Percentiles rank a stretch among this genome's conserved stretches.
Evolutionary conservation across 306 rosid species (phyloP).

Genomic region (Carpinus viminea): DNA sequence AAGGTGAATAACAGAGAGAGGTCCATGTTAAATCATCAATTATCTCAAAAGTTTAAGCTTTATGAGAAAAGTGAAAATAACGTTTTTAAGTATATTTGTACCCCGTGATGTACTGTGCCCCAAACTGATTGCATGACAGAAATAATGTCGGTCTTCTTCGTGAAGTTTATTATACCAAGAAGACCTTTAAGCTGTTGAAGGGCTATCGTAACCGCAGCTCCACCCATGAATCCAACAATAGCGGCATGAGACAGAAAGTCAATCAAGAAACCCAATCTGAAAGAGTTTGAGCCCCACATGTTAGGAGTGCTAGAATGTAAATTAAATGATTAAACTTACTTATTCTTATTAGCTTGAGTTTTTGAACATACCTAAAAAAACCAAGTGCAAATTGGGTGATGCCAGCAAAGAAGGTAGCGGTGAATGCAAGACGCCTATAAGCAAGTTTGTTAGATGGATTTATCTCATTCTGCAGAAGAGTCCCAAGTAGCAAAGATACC

Average conservation of each 20-base stretch:
- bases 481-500: conserved; percentile 80
- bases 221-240: conserved; percentile 91
- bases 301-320: too few relatives aligned
- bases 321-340: too few relatives aligned
- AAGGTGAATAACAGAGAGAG: too few relatives aligned
- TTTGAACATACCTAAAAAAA: conserved; percentile 40
- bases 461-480: conserved; percentile 42
- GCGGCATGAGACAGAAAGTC: conserved; percentile 93
- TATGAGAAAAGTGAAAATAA: neutral
- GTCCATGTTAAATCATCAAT: too few relatives aligned
- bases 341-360: too few relatives aligned
- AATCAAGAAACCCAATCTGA: conserved; percentile 83
- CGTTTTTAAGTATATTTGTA: conserved; percentile 14
- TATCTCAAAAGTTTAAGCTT: too few relatives aligned
- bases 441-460: conserved; percentile 17
- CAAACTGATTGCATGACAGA: conserved; percentile 71
- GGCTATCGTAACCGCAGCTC: conserved; percentile 83
- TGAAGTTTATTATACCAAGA: conserved; percentile 58
- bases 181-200: conserved; percentile 92
- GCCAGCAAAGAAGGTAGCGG: conserved; percentile 89
- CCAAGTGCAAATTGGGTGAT: conserved; percentile 69
- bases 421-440: conserved; percentile 59
- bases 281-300: neutral
- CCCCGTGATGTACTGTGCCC: conserved; percentile 62
- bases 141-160: conserved; percentile 74